Evolutionary conservation across 192 early-diverging fungal species (phyloP).

Genomic region (Backusella psychrophila): DNA sequence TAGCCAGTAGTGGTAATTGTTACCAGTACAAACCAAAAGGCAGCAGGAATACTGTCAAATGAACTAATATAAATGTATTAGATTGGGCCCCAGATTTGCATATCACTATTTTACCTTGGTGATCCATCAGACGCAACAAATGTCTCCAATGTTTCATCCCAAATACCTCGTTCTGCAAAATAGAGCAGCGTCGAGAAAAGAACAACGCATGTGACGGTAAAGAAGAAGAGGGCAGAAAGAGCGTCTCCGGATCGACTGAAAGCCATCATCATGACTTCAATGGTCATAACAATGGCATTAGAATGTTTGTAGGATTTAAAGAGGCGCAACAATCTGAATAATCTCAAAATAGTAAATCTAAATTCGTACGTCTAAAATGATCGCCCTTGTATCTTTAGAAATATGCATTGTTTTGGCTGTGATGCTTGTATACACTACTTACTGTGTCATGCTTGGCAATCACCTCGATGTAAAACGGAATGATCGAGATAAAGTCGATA

Average conservation of each 20-base stretch:
- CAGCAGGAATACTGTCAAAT: slow-evolving; percentile 78
- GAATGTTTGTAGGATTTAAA: slow-evolving; percentile 85
- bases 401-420: not conserved
- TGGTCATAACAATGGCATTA: slow-evolving; percentile 76
- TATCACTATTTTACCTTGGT: slow-evolving; percentile 41
- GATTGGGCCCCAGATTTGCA: not conserved
- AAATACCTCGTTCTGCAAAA: slow-evolving; percentile 80
- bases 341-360: slow-evolving; percentile 77
- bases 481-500: slow-evolving; percentile 73
- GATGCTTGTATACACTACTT: not conserved
- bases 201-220: slow-evolving; percentile 67
- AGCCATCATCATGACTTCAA: slow-evolving; percentile 82
- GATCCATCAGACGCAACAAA: slow-evolving; percentile 69
- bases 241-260: slow-evolving; percentile 74
- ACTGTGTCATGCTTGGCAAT: slow-evolving; percentile 62
- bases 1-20: slow-evolving; percentile 83
- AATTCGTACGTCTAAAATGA: slow-evolving; percentile 62
- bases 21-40: slow-evolving; percentile 75
- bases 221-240: slow-evolving; percentile 69
- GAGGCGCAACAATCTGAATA: slow-evolving; percentile 73
- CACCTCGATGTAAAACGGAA: slow-evolving; percentile 80
- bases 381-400: not conserved
- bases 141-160: slow-evolving; percentile 61
- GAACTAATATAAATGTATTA: slow-evolving; percentile 28
- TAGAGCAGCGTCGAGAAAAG: slow-evolving; percentile 76